Evolutionary conservation across 2,329 filamentous ascomycete species (phyloP).

Genomic region (Trichoderma sp.): DNA sequence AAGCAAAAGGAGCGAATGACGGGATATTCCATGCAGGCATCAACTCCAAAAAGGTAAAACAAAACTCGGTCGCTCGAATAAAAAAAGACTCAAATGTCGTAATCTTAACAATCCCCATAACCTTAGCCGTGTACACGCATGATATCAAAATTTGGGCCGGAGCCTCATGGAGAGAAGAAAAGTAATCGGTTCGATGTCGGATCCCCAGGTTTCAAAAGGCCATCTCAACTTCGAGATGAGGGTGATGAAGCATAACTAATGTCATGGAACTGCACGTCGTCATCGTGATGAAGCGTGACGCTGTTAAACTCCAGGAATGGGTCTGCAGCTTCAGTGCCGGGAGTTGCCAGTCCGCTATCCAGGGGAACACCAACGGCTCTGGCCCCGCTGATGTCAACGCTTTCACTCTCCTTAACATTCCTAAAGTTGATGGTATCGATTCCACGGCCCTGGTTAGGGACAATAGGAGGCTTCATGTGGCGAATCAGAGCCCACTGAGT

Average conservation of each 20-base stretch:
- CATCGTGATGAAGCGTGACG: conserved; percentile 94
- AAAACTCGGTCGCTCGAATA: conserved; percentile 12
- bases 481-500: conserved; percentile 97
- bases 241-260: conserved; percentile 24
- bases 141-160: conserved; percentile 8
- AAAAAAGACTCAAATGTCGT: conserved; percentile 8
- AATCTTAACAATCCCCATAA: conserved; percentile 12
- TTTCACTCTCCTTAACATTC: conserved; percentile 95
- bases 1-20: not conserved
- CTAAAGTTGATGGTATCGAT: conserved; percentile 96
- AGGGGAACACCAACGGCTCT: conserved; percentile 76
- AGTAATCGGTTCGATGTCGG: not conserved
- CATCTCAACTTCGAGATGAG: not conserved
- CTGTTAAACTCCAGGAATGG: conserved; percentile 99
- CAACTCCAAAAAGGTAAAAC: not conserved
- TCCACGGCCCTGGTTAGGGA: conserved; percentile 84
- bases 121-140: conserved; percentile 13
- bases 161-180: not conserved
- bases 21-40: not conserved
- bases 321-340: conserved; percentile 76
- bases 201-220: not conserved
- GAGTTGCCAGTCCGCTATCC: conserved; percentile 81
- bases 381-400: conserved; percentile 75
- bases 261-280: conserved; percentile 60
- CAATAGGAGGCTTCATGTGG: conserved; percentile 96